Conservation (phyloP, 2,329 filamentous ascomycete genomes). For the Clarireedia hainanense region DNA sequence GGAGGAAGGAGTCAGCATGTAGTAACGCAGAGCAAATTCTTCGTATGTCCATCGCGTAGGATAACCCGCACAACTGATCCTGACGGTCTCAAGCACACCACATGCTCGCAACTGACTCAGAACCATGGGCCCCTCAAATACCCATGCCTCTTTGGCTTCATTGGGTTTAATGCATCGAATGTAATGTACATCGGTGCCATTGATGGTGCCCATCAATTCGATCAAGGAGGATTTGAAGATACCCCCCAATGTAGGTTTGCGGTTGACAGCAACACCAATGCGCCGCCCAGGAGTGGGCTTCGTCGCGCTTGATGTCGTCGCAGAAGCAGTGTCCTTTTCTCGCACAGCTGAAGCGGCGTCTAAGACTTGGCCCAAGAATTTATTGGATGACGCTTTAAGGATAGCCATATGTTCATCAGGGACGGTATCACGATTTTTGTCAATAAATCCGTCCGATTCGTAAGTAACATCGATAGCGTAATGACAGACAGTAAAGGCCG, state of each 20-base stretch:
- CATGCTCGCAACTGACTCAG: constrained; percentile 94
- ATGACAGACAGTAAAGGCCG: constrained; percentile 94
- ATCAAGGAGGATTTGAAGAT: constrained; percentile 99
- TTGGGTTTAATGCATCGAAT: constrained; percentile 99
- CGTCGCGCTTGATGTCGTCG: constrained; percentile 56
- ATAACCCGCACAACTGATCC: constrained; percentile 95
- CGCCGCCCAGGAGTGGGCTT: constrained; percentile 75
- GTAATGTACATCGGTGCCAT: constrained; percentile 96
- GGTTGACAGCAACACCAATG: constrained; percentile 84
- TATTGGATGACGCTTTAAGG: constrained; percentile 73
- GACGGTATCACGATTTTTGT: constrained; percentile 98
- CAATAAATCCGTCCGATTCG: constrained; percentile 97
- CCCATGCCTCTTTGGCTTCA: constrained; percentile 93
- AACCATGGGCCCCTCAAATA: constrained; percentile 98
- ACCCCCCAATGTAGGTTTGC: constrained; percentile 93
- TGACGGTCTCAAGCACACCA: constrained; percentile 96
- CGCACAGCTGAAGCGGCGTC: constrained; percentile 79
- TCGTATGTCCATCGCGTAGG: constrained; percentile 98
- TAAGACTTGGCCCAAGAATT: constrained; percentile 76
- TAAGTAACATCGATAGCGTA: constrained; percentile 98
- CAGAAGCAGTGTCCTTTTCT: constrained; percentile 72
- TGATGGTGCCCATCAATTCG: constrained; percentile 96
- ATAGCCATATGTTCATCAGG: constrained; percentile 98
- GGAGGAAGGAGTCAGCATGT: constrained; percentile 87
- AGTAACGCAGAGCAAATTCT: constrained; percentile 94